Evolutionary conservation across 2,329 filamentous ascomycete genomes (phyloP).

Genomic region (Trichoderma citrinoviride): DNA sequence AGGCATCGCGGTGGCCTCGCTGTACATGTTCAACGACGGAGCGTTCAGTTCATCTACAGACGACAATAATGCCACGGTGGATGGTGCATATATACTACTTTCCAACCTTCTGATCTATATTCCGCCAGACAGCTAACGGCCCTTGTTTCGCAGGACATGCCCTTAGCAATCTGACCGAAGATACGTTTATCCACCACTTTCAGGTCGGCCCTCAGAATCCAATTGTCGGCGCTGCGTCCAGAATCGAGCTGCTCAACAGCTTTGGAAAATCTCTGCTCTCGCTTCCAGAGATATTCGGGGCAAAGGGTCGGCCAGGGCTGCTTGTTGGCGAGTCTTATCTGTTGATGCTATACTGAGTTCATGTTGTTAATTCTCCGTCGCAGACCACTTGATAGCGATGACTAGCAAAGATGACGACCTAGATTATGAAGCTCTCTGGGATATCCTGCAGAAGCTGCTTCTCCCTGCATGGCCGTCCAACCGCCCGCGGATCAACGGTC

Average conservation of each 20-base stretch:
- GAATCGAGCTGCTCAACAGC: slow-evolving; percentile 41
- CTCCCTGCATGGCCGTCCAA: slow-evolving; percentile 50
- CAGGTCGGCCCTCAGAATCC: slow-evolving; percentile 45
- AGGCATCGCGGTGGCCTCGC: slow-evolving; percentile 49
- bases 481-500: slow-evolving; percentile 48
- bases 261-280: slow-evolving; percentile 43
- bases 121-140: neutral
- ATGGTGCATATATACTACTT: slow-evolving; percentile 31
- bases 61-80: slow-evolving; percentile 29
- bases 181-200: slow-evolving; percentile 39
- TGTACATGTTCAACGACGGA: slow-evolving; percentile 49
- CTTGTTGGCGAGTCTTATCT: slow-evolving; percentile 42
- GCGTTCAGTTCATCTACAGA: slow-evolving; percentile 35
- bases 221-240: slow-evolving; percentile 45
- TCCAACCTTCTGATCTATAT: too few species aligned
- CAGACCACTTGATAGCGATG: slow-evolving; percentile 41
- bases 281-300: slow-evolving; percentile 41
- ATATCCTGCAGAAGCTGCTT: slow-evolving; percentile 42
- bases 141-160: slow-evolving; percentile 26
- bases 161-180: slow-evolving; percentile 35
- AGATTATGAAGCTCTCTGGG: slow-evolving; percentile 44
- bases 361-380: neutral
- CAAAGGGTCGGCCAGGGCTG: slow-evolving; percentile 44
- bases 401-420: slow-evolving; percentile 31
- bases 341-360: neutral